These are phyloP conservation scores for Trametes villosa DNA, from an alignment of 768 basidiomycete species.

Conservation along the genomic window DNA sequence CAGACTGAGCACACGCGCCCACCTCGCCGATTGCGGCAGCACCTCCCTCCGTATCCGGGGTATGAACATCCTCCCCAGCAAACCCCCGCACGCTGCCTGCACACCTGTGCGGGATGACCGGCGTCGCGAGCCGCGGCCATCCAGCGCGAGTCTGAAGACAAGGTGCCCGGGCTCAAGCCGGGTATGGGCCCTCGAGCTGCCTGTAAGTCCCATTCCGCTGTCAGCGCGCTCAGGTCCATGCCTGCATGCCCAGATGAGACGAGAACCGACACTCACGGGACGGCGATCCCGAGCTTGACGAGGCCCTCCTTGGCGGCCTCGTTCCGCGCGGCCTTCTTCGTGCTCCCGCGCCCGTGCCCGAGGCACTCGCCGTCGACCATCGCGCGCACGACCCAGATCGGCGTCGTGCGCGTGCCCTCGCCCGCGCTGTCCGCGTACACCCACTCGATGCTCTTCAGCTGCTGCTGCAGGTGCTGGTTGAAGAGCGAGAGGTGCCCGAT, in stretches of 20 bases:
- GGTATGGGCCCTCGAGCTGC: slow-evolving; percentile 19
- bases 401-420: slow-evolving; percentile 64
- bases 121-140: slow-evolving; percentile 32
- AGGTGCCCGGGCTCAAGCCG: slow-evolving; percentile 28
- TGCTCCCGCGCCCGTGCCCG: slow-evolving; percentile 69
- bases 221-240: slow-evolving; percentile 5
- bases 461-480: slow-evolving; percentile 75
- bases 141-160: slow-evolving; percentile 39
- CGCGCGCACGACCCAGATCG: slow-evolving; percentile 73
- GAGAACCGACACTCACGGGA: slow-evolving; percentile 40
- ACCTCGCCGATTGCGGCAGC: not conserved
- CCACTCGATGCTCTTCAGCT: slow-evolving; percentile 68
- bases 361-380: slow-evolving; percentile 61
- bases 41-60: slow-evolving; percentile 6
- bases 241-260: no score
- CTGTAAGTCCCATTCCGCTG: slow-evolving; percentile 4
- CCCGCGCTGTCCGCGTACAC: slow-evolving; percentile 55
- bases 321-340: slow-evolving; percentile 80
- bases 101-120: slow-evolving; percentile 64
- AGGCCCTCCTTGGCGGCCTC: slow-evolving; percentile 82
- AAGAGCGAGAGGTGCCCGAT: slow-evolving; percentile 77
- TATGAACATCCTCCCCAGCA: slow-evolving; percentile 12
- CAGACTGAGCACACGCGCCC: not conserved
- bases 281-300: slow-evolving; percentile 51
- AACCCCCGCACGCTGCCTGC: slow-evolving; percentile 58